Evolutionary conservation across 225 moss, liverwort and hornwort species (phyloP), one percentile per base, ranked within the genome.

Genomic region (Polytrichum formosum): DNA sequence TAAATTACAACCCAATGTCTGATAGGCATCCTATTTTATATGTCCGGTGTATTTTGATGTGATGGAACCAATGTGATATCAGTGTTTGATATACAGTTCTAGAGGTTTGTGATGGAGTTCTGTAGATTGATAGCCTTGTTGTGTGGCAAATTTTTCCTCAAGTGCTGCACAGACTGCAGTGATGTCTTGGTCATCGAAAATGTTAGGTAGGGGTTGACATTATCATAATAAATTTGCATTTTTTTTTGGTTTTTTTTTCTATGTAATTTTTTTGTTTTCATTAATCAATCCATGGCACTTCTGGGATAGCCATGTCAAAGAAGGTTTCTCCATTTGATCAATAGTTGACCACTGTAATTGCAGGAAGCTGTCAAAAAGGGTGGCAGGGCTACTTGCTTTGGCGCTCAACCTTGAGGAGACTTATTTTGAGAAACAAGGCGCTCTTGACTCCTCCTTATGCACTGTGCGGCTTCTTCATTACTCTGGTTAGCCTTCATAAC

Each of bases 391-490:
- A 75, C 83, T 93, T 77, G 93, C 96, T 0, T 77, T 93, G 77
- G 82, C 96, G 54, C 89, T 93, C 20, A 77, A 90, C 68, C 59
- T 96, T 65, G 90, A 93, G 66, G 88, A 84, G 70, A 77, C 74
- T 20, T 90, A 76, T 76, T 96, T 96, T 72, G 82, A 87, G 71
- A 89, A 83, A 55, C 83, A 81, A 23, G 81, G 85, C 62, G 79
- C 87, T 82, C 82, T 88, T 22, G 93, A 89, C 61, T 61, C 78
- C 54, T 83, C 93, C n/a, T 81, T 96, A 87, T 87, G 84, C 60
- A 77, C 0, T 67, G 68, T 93, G 60, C 85, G 91, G 26, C 84
- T 89, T 70, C 85, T 96, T 25, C 91, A 91, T 74, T 93, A 96
- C 67, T 74, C 82, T 63, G 91, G 95, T 92, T 6, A 80, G 84